Evolutionary conservation across 2,329 filamentous ascomycete species (phyloP).

Genomic region (Apiospora aurea): DNA sequence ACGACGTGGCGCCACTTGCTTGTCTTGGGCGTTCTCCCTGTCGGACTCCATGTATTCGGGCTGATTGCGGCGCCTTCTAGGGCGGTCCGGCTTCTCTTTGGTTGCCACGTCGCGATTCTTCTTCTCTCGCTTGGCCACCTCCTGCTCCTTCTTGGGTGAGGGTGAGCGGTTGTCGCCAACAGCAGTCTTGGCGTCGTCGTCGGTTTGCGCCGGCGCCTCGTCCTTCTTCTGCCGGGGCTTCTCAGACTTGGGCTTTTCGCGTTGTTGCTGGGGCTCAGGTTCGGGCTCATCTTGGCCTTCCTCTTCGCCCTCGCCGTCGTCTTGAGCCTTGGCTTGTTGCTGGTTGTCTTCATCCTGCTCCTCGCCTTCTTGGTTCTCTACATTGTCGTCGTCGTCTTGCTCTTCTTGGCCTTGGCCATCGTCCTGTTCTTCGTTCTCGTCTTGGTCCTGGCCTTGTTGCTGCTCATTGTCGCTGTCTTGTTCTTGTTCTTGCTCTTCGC

Average conservation of each 20-base stretch:
- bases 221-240: conserved; percentile 24
- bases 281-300: conserved; percentile 13
- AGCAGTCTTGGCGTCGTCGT: conserved; percentile 31
- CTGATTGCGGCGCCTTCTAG: conserved; percentile 36
- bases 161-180: conserved; percentile 32
- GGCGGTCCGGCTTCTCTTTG: conserved; percentile 35
- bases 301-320: conserved; percentile 14
- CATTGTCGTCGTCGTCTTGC: conserved; percentile 8
- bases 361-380: conserved; percentile 26
- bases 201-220: conserved; percentile 26
- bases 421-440: conserved; percentile 27
- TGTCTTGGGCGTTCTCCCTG: conserved; percentile 32
- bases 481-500: conserved; percentile 28
- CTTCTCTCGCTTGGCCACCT: conserved; percentile 23
- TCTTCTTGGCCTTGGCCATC: conserved; percentile 15
- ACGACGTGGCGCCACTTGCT: conserved; percentile 39
- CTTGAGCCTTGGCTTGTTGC: not conserved
- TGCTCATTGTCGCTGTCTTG: conserved; percentile 4
- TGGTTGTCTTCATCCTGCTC: conserved; percentile 25
- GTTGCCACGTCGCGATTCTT: conserved; percentile 35
- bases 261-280: conserved; percentile 17
- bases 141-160: conserved; percentile 41
- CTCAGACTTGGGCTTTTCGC: conserved; percentile 18
- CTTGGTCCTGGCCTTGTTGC: conserved; percentile 28
- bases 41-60: conserved; percentile 40